A percentile compares a stretch with the other conserved stretches of the same genome.
Evolutionary conservation across 495 filamentous ascomycete species (phyloP).

Genomic region (Neurospora sp.): DNA sequence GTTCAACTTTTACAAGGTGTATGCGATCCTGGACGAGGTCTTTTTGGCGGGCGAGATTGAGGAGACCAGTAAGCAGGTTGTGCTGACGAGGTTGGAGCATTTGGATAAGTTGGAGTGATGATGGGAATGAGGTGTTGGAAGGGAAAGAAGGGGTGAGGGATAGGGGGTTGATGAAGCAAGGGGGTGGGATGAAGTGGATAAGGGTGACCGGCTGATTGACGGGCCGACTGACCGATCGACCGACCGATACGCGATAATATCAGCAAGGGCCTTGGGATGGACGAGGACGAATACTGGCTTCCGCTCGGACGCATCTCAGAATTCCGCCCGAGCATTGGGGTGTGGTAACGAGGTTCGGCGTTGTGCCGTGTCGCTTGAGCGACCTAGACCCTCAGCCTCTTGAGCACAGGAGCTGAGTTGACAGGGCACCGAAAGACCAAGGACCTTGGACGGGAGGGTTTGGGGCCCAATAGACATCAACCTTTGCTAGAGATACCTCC

Average conservation of each 20-base stretch:
- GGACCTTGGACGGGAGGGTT: background rate
- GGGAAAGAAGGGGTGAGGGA: background rate
- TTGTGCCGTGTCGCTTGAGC: background rate
- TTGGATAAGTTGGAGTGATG: slow-evolving; percentile 86
- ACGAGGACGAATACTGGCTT: background rate
- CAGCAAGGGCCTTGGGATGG: background rate
- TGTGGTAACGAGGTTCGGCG: background rate
- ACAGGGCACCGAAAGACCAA: background rate
- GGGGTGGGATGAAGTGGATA: background rate
- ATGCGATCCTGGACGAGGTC: slow-evolving; percentile 96
- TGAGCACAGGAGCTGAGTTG: background rate
- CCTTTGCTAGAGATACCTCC: background rate
- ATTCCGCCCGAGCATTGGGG: background rate
- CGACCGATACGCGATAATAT: background rate
- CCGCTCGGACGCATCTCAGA: background rate
- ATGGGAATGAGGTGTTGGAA: background rate
- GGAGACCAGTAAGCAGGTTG: slow-evolving; percentile 96
- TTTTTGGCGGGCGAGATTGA: slow-evolving; percentile 94
- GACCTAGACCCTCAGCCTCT: background rate
- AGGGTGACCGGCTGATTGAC: background rate
- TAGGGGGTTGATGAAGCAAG: background rate
- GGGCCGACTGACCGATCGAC: background rate
- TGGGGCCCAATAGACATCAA: background rate
- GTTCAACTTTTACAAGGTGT: slow-evolving; percentile 99
- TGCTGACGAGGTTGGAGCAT: slow-evolving; percentile 87